A percentile compares a stretch with the other conserved stretches of the same genome.
Evolutionary conservation across 2,329 filamentous ascomycete species (phyloP).

Genomic region (Penicillium sp.): DNA sequence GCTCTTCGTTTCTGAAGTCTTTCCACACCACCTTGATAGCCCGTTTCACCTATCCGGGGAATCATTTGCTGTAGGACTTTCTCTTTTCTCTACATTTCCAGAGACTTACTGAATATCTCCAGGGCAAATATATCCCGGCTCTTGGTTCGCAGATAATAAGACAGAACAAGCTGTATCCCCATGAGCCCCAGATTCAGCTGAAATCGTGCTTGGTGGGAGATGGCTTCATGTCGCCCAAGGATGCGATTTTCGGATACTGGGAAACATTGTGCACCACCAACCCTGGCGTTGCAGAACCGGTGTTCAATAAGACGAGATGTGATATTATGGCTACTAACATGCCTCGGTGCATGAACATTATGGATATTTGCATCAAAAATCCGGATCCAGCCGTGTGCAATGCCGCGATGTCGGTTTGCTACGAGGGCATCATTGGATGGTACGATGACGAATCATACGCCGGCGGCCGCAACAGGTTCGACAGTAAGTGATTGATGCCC

Average conservation of each 20-base stretch:
- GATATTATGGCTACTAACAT: slow-evolving; percentile 43
- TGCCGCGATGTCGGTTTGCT: slow-evolving; percentile 35
- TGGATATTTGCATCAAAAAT: slow-evolving; percentile 34
- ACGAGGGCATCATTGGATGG: slow-evolving; percentile 34
- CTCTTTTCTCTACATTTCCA: slow-evolving; percentile 4
- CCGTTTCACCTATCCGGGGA: slow-evolving; percentile 48
- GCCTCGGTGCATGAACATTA: slow-evolving; percentile 41
- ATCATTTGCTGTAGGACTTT: slow-evolving; percentile 39
- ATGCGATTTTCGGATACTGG: slow-evolving; percentile 41
- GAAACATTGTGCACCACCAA: slow-evolving; percentile 44
- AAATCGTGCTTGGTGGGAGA: slow-evolving; percentile 45
- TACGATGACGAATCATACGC: slow-evolving; percentile 40
- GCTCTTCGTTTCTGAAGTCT: slow-evolving; percentile 42
- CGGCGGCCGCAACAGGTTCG: slow-evolving; percentile 42
- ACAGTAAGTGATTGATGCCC: slow-evolving; percentile 25
- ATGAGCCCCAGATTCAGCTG: slow-evolving; percentile 38
- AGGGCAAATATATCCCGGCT: slow-evolving; percentile 45
- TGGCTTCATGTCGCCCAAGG: slow-evolving; percentile 35
- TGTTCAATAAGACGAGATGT: slow-evolving; percentile 42
- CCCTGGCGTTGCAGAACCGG: slow-evolving; percentile 35
- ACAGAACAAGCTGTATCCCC: slow-evolving; percentile 40
- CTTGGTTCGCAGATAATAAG: slow-evolving; percentile 41
- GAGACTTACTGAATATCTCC: neutral
- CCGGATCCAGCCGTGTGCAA: slow-evolving; percentile 42
- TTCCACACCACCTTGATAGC: slow-evolving; percentile 37